A percentile compares a stretch with the other conserved stretches of the same genome.
Conservation (phyloP, 1,284 basidiomycete species). For the Rhodotorula sp. region DNA sequence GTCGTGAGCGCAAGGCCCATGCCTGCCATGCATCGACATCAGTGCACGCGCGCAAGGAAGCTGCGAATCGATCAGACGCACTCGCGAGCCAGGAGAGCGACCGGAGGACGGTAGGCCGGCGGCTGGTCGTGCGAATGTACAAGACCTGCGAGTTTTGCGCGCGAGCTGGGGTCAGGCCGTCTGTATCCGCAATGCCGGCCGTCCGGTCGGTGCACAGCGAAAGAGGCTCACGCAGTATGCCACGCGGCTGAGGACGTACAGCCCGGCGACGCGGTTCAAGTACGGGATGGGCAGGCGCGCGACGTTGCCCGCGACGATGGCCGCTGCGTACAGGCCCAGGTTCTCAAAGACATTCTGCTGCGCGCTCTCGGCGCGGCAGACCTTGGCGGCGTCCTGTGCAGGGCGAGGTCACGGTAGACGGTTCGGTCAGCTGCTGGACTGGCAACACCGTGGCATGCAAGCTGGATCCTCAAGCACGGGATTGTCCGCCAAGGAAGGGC, state of each 20-base stretch:
- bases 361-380: constrained; percentile 19
- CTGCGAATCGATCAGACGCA: background rate
- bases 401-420: background rate
- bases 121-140: constrained; percentile 10
- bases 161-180: no score
- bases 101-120: constrained; percentile 6
- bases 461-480: background rate
- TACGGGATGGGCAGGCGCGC: constrained; percentile 11
- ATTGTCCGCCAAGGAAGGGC: background rate
- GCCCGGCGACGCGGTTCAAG: constrained; percentile 19
- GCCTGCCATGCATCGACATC: background rate
- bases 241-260: constrained; percentile 13
- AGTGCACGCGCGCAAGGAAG: no score
- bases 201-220: background rate
- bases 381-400: constrained; percentile 8
- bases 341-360: constrained; percentile 30
- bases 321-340: constrained; percentile 11
- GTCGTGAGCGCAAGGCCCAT: constrained; percentile 2
- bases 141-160: constrained; percentile 5
- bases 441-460: background rate
- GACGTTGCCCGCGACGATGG: constrained; percentile 24
- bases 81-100: constrained; percentile 18
- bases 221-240: constrained; percentile 18
- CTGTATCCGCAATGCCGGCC: background rate
- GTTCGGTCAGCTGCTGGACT: no score